Evolutionary conservation across 176 grass and related monocot species (phyloP).

Genomic region (Pontederia paniculata): DNA sequence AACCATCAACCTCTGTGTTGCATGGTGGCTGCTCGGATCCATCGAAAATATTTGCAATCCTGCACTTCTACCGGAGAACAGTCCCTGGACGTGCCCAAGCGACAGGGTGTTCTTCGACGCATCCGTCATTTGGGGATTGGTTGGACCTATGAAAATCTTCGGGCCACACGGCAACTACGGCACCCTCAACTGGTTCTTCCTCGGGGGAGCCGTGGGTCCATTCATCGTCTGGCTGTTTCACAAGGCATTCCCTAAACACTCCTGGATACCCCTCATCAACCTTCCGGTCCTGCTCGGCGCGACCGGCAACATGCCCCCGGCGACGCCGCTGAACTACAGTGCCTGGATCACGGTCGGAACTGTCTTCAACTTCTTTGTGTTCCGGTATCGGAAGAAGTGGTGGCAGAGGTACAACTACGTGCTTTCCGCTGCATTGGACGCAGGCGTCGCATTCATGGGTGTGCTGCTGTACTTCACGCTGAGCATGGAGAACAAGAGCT

Average conservation of each 20-base stretch:
- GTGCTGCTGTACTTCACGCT: constrained; percentile 61
- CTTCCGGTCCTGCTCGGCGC: constrained; percentile 73
- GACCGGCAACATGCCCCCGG: constrained; percentile 51
- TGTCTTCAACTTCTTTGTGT: constrained; percentile 77
- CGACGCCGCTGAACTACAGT: constrained; percentile 59
- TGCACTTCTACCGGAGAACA: constrained; percentile 32
- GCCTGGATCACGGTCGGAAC: constrained; percentile 51
- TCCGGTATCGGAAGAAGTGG: constrained; percentile 60
- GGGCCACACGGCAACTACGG: constrained; percentile 39
- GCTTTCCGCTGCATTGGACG: constrained; percentile 55
- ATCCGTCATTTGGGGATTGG: constrained; percentile 82
- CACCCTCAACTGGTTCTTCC: constrained; percentile 70
- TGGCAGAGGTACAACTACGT: constrained; percentile 86
- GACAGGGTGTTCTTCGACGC: constrained; percentile 70
- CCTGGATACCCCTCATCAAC: constrained; percentile 66
- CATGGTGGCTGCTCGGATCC: constrained; percentile 68
- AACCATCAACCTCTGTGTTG: constrained; percentile 48
- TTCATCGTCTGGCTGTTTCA: constrained; percentile 50
- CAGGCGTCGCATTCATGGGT: constrained; percentile 70
- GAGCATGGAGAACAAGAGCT: constrained; percentile 33
- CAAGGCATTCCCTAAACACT: constrained; percentile 38
- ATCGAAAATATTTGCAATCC: constrained; percentile 43
- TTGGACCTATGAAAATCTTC: constrained; percentile 43
- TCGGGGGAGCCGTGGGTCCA: constrained; percentile 38
- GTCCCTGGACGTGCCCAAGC: constrained; percentile 64